A percentile compares a stretch with the other conserved stretches of the same genome.
phyloP scores from a whole-genome alignment of 1,284 basidiomycete species.

The Ceratobasidium sp. region DNA sequence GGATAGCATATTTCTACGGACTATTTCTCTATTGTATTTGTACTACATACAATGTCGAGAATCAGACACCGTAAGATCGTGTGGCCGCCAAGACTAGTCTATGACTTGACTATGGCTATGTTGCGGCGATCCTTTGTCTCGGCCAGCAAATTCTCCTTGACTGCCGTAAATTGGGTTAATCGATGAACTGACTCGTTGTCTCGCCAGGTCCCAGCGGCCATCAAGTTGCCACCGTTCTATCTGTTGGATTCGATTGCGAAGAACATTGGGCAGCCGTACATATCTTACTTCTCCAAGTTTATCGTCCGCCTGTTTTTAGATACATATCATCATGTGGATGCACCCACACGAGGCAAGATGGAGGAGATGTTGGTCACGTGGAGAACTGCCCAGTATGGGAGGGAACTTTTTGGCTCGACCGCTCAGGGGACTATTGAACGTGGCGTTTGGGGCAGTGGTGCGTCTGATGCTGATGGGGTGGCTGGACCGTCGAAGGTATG shows the following conservation, averaged over 20 bases:
- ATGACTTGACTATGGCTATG: slow-evolving; percentile 19
- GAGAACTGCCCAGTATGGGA: slow-evolving; percentile 83
- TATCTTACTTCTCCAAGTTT: slow-evolving; percentile 78
- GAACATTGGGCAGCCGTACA: slow-evolving; percentile 91
- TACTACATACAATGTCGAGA: slow-evolving; percentile 39
- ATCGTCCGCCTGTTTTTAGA: slow-evolving; percentile 83
- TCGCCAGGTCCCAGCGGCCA: slow-evolving; percentile 84
- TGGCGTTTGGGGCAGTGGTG: slow-evolving; percentile 68
- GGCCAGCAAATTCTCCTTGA: slow-evolving; percentile 39
- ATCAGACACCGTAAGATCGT: slow-evolving; percentile 39
- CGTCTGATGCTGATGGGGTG: slow-evolving; percentile 8
- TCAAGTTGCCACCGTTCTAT: slow-evolving; percentile 95
- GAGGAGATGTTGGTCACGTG: slow-evolving; percentile 95
- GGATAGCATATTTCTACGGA: slow-evolving; percentile 16
- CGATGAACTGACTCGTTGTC: slow-evolving; percentile 47
- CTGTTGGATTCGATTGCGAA: slow-evolving; percentile 96
- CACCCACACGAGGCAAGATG: slow-evolving; percentile 87
- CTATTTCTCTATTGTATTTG: slow-evolving; percentile 25
- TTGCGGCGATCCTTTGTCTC: slow-evolving; percentile 32
- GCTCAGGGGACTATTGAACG: slow-evolving; percentile 80
- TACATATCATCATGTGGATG: slow-evolving; percentile 86
- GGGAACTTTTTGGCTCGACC: slow-evolving; percentile 82
- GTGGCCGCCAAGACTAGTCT: slow-evolving; percentile 36
- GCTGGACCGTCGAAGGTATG: slow-evolving; percentile 41
- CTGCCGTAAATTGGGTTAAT: slow-evolving; percentile 30